phyloP scores from a whole-genome alignment of 352 stramenopile genomes.

The Peronospora destructor region DNA sequence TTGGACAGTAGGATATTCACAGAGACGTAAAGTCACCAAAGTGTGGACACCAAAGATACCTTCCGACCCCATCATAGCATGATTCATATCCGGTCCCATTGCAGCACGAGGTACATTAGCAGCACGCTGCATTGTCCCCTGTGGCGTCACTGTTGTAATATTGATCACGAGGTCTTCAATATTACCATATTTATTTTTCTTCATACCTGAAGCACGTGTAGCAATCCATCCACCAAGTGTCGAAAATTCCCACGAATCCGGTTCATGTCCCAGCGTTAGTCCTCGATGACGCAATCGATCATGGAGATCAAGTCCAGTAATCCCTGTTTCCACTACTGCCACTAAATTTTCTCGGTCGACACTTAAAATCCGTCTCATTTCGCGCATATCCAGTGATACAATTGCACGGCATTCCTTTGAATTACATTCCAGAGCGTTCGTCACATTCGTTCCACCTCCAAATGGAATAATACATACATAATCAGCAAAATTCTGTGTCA shows the following conservation, averaged over 20 bases:
- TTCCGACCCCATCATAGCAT: constrained; percentile 87
- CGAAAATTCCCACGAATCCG: constrained; percentile 91
- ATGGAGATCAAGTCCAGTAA: constrained; percentile 87
- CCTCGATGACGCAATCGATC: constrained; percentile 75
- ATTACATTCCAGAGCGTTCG: constrained; percentile 53
- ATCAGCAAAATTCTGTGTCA: constrained; percentile 35
- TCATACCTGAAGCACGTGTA: constrained; percentile 91
- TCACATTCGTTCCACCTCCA: constrained; percentile 90
- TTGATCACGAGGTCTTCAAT: constrained; percentile 91
- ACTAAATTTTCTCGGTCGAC: constrained; percentile 85
- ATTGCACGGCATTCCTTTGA: constrained; percentile 81
- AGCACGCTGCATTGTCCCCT: constrained; percentile 47
- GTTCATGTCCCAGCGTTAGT: constrained; percentile 89
- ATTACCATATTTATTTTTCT: constrained; percentile 92
- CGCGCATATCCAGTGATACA: constrained; percentile 90
- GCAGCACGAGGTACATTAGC: constrained; percentile 69
- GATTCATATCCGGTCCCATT: constrained; percentile 86
- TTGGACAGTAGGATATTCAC: constrained; percentile 65
- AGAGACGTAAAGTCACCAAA: constrained; percentile 89
- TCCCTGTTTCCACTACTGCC: constrained; percentile 83
- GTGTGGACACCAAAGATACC: constrained; percentile 93
- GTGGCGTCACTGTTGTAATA: constrained; percentile 65
- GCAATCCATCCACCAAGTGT: constrained; percentile 90
- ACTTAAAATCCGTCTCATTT: constrained; percentile 71
- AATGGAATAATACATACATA: constrained; percentile 90